Conservation (phyloP, 306 rosid species). For the Rosa chinensis region DNA sequence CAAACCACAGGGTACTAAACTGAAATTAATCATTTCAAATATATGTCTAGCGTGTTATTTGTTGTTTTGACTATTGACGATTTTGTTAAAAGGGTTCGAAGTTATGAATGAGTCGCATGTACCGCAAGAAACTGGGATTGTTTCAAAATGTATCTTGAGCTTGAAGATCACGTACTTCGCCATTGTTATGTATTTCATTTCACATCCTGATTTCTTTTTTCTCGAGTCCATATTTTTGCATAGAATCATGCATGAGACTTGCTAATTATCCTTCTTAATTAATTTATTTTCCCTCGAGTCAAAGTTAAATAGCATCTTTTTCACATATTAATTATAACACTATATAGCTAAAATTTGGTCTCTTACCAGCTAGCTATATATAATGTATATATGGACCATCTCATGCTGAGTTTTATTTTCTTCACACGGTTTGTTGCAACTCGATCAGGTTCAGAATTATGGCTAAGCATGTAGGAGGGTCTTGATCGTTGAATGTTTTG, state of each 20-base stretch:
- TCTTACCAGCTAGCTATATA: too few species aligned
- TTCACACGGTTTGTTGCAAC: not conserved
- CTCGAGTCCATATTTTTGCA: not conserved
- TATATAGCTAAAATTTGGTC: not conserved
- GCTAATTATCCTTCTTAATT: not conserved
- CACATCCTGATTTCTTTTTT: not conserved
- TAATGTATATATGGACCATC: not conserved
- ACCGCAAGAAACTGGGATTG: not conserved
- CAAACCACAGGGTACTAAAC: too few species aligned
- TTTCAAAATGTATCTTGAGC: not conserved
- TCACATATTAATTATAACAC: not conserved
- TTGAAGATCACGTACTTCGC: not conserved
- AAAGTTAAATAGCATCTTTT: not conserved
- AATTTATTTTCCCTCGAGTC: not conserved
- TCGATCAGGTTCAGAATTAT: not conserved
- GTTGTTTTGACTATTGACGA: constrained; percentile 5
- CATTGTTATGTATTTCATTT: not conserved
- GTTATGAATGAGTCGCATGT: not conserved
- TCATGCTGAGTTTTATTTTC: not conserved
- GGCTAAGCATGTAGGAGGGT: not conserved
- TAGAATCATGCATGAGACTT: not conserved
- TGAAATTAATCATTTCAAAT: too few species aligned
- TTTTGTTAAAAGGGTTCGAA: not conserved
- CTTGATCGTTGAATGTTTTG: constrained; percentile 6
- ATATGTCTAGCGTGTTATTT: not conserved